Conservation (phyloP, 1,284 basidiomycete genomes). For the Heterobasidion occidentale region DNA sequence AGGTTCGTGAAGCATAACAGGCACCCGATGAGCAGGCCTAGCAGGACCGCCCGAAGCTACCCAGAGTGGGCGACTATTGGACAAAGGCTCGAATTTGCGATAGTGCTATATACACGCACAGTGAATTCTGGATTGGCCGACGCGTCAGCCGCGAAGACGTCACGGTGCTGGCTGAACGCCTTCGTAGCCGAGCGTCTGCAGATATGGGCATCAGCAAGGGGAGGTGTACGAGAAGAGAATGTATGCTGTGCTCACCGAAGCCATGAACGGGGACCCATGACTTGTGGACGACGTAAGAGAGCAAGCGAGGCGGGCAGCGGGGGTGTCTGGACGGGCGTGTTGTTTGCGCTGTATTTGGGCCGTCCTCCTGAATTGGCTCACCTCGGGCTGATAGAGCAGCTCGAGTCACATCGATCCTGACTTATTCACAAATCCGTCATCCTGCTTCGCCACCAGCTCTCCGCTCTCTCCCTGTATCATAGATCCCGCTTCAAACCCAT, state of each 20-base stretch:
- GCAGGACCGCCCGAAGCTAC: slow-evolving; percentile 39
- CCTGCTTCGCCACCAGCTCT: slow-evolving; percentile 2
- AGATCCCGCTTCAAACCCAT: not conserved
- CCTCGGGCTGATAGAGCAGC: not conserved
- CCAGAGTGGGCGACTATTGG: not conserved
- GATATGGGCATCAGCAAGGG: no score
- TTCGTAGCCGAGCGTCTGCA: no score
- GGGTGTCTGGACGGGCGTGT: not conserved
- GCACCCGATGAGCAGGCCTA: slow-evolving; percentile 64
- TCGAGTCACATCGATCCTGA: slow-evolving; percentile 3
- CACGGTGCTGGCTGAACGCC: not conserved
- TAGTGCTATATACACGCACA: not conserved
- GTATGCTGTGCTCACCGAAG: not conserved
- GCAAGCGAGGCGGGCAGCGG: no score
- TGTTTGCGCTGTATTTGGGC: slow-evolving; percentile 1
- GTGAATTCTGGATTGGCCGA: slow-evolving; percentile 12
- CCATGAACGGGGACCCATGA: not conserved
- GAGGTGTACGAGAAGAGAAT: no score
- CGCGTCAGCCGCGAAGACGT: not conserved
- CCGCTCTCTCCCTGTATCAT: slow-evolving; percentile 4
- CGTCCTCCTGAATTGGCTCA: not conserved
- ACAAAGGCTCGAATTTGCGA: not conserved
- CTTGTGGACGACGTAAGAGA: no score
- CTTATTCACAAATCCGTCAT: not conserved
- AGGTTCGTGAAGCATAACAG: slow-evolving; percentile 72